Base-by-base conservation (phyloP, 352 stramenopile species). In the Phytophthora tentaculata region DNA sequence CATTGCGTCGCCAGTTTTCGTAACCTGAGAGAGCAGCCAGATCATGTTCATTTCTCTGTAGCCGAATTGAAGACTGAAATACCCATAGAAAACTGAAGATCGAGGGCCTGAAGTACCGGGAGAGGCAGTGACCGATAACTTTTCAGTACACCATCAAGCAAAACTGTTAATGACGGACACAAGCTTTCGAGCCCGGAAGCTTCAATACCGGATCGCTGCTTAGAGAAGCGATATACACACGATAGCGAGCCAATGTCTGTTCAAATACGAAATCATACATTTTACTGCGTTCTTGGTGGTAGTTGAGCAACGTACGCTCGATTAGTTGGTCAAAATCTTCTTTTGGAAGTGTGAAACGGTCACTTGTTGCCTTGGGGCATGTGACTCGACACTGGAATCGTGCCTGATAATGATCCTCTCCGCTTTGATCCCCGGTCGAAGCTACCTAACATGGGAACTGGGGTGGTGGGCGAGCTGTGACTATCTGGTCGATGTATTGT, bases 291-390 rank as follows among this genome's bases (percentile, higher is more conserved):
- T 89, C 80, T 2, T 83, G 47, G 35, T 95, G 83, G 43, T 91
- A 92, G 7, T 72, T 72, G 12, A 86, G 56, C 23, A 95, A 41
- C 12, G 82, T 82, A 17, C 76, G 66, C 43, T 95, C 83, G n/a
- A 95, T 81, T 1, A 95, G 69, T 8, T 76, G 64, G 53, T 93
- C 85, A 54, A 95, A 95, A 43, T 93, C 84, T 61, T 93, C 86
- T 72, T 93, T 92, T 0, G 85, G 80, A 1, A 95, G 57, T 24
- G 84, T 91, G 54, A 91, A 95, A 6, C 93, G 64, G 45, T 95
- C 86, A 50, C 86, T 91, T 28, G 80, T 90, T 3, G 74, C 80
- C 49, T 88, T 89, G 10, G 3, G 61, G 56, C 5, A 47, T 19
- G 19, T 67, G 50, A 19, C 19, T 75, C 10, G 50, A 23, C 12